Conservation (phyloP, 306 rosid genomes). For the Fragaria iinumae region DNA sequence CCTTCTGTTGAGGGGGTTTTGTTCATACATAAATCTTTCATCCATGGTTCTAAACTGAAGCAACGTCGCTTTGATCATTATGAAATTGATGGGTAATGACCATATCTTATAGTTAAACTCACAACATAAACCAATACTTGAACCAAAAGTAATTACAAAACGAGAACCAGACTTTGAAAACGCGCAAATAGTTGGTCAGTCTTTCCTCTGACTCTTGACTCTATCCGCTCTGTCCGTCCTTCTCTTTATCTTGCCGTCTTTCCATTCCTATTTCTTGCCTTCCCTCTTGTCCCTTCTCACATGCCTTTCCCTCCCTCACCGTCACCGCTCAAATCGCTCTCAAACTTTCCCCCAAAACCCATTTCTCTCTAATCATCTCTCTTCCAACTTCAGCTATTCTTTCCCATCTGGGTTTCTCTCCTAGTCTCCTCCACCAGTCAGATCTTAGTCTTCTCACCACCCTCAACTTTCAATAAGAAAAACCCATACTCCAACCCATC, state of each 20-base stretch:
- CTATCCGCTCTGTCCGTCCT: background rate
- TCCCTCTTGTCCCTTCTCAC: background rate
- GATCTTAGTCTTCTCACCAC: background rate
- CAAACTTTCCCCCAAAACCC: conserved; percentile 1
- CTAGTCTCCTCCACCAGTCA: background rate
- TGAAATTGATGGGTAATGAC: too few species aligned
- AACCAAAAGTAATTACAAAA: background rate
- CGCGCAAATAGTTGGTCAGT: background rate
- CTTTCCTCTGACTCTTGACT: background rate
- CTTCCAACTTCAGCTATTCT: background rate
- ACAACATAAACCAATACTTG: background rate
- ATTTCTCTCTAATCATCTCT: background rate
- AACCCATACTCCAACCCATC: too few species aligned
- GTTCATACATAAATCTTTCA: too few species aligned
- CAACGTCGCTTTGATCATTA: too few species aligned
- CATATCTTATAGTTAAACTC: too few species aligned
- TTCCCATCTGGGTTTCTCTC: background rate
- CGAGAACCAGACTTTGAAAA: background rate
- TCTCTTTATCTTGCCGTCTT: background rate
- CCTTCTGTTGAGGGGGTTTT: too few species aligned
- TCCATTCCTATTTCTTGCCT: too few species aligned
- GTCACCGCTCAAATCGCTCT: conserved; percentile 31
- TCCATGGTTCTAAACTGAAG: too few species aligned
- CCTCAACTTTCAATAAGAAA: background rate
- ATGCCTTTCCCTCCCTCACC: conserved; percentile 29